A percentile compares a stretch with the other conserved stretches of the same genome.
Conservation (phyloP, 2,329 filamentous ascomycete genomes). For the Catunica adiposa region DNA sequence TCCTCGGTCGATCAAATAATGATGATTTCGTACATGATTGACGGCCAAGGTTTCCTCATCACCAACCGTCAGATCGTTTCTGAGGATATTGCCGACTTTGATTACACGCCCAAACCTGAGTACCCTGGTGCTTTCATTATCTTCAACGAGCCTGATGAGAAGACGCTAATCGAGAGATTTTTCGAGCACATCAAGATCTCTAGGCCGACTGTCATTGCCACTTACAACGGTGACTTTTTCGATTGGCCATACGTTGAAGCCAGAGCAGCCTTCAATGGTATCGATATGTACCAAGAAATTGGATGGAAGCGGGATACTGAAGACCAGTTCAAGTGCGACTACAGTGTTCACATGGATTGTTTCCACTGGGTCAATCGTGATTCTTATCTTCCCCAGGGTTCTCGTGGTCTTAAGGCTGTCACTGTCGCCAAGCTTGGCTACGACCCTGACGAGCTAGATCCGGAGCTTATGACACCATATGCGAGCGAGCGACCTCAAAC, state of each 20-base stretch:
- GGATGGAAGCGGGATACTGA: constrained; percentile 91
- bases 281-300: constrained; percentile 98
- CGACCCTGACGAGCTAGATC: constrained; percentile 93
- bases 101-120: constrained; percentile 94
- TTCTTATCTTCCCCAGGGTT: constrained; percentile 92
- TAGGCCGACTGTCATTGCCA: constrained; percentile 88
- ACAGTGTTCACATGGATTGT: constrained; percentile 97
- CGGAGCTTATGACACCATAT: constrained; percentile 90
- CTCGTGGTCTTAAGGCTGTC: constrained; percentile 90
- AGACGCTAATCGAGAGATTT: constrained; percentile 72
- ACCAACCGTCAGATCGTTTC: constrained; percentile 96
- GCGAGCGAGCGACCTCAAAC: constrained; percentile 84
- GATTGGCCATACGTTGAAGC: constrained; percentile 99
- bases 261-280: constrained; percentile 79
- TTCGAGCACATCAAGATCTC: constrained; percentile 93
- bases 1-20: constrained; percentile 90
- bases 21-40: constrained; percentile 99
- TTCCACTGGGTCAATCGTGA: constrained; percentile 99
- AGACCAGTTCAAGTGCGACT: constrained; percentile 89
- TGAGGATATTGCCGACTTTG: constrained; percentile 92
- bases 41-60: constrained; percentile 92
- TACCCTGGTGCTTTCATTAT: constrained; percentile 93
- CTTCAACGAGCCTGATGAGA: constrained; percentile 95
- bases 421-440: constrained; percentile 97
- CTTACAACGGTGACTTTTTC: constrained; percentile 99